Conservation (phyloP, 2,329 filamentous ascomycete genomes). For the Boeremia lycopersici region DNA sequence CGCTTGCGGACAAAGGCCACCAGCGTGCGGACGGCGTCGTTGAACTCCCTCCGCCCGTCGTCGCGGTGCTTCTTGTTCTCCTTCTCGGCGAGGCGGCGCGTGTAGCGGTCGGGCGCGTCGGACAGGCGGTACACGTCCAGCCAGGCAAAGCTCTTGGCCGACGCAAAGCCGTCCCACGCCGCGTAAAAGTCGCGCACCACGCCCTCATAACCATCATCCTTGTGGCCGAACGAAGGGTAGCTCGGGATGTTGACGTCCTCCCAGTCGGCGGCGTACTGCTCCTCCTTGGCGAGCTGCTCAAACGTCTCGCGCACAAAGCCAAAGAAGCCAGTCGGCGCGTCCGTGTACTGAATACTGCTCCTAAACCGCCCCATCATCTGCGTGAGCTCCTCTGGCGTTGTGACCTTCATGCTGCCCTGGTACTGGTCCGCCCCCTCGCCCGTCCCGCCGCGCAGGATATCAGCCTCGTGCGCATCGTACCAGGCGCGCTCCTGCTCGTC, state of each 20-base stretch:
- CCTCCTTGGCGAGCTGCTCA: conserved; percentile 78
- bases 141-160: conserved; percentile 87
- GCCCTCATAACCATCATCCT: conserved; percentile 75
- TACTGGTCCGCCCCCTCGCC: conserved; percentile 60
- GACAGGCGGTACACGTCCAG: conserved; percentile 81
- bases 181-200: conserved; percentile 82
- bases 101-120: conserved; percentile 84
- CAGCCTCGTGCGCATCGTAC: conserved; percentile 94
- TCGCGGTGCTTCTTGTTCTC: conserved; percentile 88
- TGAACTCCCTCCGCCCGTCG: conserved; percentile 84
- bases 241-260: conserved; percentile 64
- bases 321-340: conserved; percentile 83
- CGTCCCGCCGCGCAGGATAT: conserved; percentile 74
- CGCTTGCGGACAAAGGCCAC: conserved; percentile 89
- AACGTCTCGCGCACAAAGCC: conserved; percentile 79
- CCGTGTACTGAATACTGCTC: conserved; percentile 76
- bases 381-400: conserved; percentile 79
- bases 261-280: conserved; percentile 74
- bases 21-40: conserved; percentile 85
- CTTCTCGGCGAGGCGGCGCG: conserved; percentile 88
- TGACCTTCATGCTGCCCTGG: conserved; percentile 74
- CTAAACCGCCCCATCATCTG: conserved; percentile 81
- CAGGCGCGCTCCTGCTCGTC: conserved; percentile 94
- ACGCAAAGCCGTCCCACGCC: conserved; percentile 80
- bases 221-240: conserved; percentile 83